These are phyloP conservation scores for Paraphysoderma sedebokerense DNA, from an alignment of 371 early-diverging fungal species.

Conservation along the genomic window DNA sequence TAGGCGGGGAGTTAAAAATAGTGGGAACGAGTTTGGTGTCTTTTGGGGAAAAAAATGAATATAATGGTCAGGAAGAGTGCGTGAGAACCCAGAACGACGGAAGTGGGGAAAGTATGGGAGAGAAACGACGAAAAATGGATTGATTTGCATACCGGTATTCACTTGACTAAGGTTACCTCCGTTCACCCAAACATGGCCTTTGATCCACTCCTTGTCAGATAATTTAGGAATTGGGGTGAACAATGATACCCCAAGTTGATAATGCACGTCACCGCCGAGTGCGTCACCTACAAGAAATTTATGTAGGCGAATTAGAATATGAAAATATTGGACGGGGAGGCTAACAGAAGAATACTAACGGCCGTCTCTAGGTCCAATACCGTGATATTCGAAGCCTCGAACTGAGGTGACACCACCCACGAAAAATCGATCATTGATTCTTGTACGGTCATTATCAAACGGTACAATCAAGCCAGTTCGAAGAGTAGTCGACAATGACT, in stretches of 20 bases:
- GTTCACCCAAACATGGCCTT: conserved; percentile 72
- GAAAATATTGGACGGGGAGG: background rate
- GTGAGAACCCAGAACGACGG: background rate
- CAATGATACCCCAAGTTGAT: conserved; percentile 55
- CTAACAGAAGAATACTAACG: conserved; percentile 14
- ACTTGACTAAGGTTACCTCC: conserved; percentile 53
- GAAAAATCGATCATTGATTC: conserved; percentile 65
- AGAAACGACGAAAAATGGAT: conserved; percentile 5
- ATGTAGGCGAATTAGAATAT: background rate
- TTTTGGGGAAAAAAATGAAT: background rate
- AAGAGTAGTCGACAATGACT: conserved; percentile 24
- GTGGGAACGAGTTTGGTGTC: conserved; percentile 3
- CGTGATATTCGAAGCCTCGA: conserved; percentile 71
- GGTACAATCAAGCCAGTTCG: conserved; percentile 53
- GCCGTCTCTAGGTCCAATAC: conserved; percentile 74
- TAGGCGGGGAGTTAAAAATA: conserved; percentile 25
- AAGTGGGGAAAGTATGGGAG: background rate
- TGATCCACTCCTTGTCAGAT: conserved; percentile 31
- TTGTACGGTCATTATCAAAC: conserved; percentile 24
- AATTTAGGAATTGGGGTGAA: conserved; percentile 65
- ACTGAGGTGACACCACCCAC: conserved; percentile 73
- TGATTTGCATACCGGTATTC: conserved; percentile 16
- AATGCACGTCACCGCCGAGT: conserved; percentile 71
- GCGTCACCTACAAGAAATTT: conserved; percentile 40
- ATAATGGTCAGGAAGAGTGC: conserved; percentile 14